phyloP scores from a whole-genome alignment of 495 filamentous ascomycete species.

The Xylaria grammica region DNA sequence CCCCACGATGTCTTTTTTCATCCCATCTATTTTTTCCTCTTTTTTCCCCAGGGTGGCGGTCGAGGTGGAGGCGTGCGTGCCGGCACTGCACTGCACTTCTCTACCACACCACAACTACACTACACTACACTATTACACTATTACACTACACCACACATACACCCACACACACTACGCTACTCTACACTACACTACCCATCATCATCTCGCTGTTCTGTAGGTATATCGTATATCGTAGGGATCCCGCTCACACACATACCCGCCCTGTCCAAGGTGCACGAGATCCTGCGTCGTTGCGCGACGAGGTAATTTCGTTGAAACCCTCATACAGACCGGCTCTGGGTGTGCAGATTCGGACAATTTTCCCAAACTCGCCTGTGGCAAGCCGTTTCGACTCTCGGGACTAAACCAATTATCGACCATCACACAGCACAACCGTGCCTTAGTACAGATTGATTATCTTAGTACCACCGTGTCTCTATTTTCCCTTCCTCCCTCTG shows the following conservation, averaged over 20 bases:
- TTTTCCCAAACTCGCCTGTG: slow-evolving; percentile 19
- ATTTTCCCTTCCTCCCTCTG: not conserved
- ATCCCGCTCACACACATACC: not conserved
- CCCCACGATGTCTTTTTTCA: slow-evolving; percentile 15
- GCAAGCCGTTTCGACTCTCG: slow-evolving; percentile 18
- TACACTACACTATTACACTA: not conserved
- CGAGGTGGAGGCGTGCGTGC: slow-evolving; percentile 1
- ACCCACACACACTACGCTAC: not conserved
- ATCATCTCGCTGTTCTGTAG: no score
- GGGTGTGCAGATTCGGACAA: slow-evolving; percentile 21
- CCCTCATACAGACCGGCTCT: slow-evolving; percentile 13
- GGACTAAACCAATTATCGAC: slow-evolving; percentile 20
- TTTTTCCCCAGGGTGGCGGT: not conserved
- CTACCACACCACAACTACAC: no score
- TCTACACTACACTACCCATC: no score
- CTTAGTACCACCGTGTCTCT: not conserved
- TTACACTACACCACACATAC: no score
- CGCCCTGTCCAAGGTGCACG: slow-evolving; percentile 12
- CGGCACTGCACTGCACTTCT: no score
- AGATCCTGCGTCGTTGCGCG: slow-evolving; percentile 17
- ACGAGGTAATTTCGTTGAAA: slow-evolving; percentile 14
- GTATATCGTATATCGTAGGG: no score
- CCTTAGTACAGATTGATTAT: slow-evolving; percentile 5
- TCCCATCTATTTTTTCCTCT: slow-evolving; percentile 10
- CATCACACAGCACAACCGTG: slow-evolving; percentile 18